Evolutionary conservation across 495 filamentous ascomycete genomes (phyloP).

Genomic region (Cercophora sp.): DNA sequence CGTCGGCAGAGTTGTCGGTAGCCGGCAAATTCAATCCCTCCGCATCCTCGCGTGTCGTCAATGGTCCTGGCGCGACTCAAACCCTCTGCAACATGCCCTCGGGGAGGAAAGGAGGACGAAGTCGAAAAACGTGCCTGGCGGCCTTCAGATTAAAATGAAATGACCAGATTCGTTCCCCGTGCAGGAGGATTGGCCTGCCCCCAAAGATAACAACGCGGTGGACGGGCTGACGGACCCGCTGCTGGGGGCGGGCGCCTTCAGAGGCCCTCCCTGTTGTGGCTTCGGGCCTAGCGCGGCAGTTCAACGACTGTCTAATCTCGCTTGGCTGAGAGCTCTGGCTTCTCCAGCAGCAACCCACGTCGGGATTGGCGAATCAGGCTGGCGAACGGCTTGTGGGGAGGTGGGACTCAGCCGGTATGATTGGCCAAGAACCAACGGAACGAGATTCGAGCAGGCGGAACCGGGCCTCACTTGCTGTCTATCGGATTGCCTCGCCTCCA

Average conservation of each 20-base stretch:
- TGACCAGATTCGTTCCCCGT: neutral
- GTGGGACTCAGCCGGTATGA: slow-evolving; percentile 3
- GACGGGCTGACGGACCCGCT: no score
- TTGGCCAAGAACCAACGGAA: slow-evolving; percentile 12
- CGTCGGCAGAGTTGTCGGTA: slow-evolving; percentile 1
- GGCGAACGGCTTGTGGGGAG: slow-evolving; percentile 8
- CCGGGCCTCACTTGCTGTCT: slow-evolving; percentile 1
- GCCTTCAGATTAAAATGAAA: slow-evolving; percentile 10
- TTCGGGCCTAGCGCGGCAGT: neutral
- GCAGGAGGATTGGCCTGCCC: no score
- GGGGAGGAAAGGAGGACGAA: neutral
- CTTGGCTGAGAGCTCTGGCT: slow-evolving; percentile 17
- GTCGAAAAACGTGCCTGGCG: slow-evolving; percentile 5
- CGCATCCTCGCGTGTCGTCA: no score
- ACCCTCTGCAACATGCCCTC: slow-evolving; percentile 9
- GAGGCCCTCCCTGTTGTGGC: slow-evolving; percentile 3
- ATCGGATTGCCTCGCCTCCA: neutral
- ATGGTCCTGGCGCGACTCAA: slow-evolving; percentile 9
- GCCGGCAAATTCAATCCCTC: neutral
- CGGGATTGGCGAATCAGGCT: slow-evolving; percentile 22
- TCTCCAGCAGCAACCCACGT: slow-evolving; percentile 1
- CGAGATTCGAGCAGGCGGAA: neutral
- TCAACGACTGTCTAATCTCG: slow-evolving; percentile 20
- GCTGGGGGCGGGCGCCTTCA: neutral
- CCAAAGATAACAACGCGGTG: neutral